Conservation (phyloP, 768 basidiomycete species). For the Tylopilus rubrobrunneus region DNA sequence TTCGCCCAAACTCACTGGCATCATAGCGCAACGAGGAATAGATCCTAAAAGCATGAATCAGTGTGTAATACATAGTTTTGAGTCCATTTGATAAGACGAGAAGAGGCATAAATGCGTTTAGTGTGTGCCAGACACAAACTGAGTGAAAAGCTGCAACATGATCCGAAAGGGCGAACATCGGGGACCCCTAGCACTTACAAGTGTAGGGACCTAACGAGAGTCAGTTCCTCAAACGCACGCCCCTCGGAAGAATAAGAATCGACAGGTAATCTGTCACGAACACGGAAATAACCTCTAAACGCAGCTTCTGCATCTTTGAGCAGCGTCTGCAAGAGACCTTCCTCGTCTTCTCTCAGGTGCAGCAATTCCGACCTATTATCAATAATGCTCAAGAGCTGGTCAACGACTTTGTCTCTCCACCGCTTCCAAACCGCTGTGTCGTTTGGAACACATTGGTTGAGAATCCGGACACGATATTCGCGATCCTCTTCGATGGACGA, state of each 20-base stretch:
- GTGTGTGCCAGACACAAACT: too few relatives aligned
- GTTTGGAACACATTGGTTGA: conserved; percentile 19
- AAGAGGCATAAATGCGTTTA: too few relatives aligned
- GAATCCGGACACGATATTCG: conserved; percentile 4
- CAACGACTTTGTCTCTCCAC: conserved; percentile 22
- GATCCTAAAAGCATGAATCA: too few relatives aligned
- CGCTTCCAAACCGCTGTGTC: conserved; percentile 21
- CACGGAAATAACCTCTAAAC: conserved; percentile 8
- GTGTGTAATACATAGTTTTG: too few relatives aligned
- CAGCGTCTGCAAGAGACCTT: conserved; percentile 1
- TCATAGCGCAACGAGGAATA: too few relatives aligned
- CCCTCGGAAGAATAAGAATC: neutral
- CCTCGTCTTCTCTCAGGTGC: neutral
- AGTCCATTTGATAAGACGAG: too few relatives aligned
- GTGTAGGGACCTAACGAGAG: too few relatives aligned
- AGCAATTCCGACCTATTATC: neutral
- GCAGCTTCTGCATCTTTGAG: conserved; percentile 19
- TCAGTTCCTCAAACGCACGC: too few relatives aligned
- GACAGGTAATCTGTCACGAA: neutral
- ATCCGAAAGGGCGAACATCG: too few relatives aligned
- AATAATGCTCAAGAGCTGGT: conserved; percentile 8
- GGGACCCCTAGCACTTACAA: too few relatives aligned
- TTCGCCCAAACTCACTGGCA: too few relatives aligned
- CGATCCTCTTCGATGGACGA: neutral
- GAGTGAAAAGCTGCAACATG: too few relatives aligned